Base-by-base conservation (phyloP, 202 grass and related monocot species). In the Bolboschoenoplectus hybrid region DNA sequence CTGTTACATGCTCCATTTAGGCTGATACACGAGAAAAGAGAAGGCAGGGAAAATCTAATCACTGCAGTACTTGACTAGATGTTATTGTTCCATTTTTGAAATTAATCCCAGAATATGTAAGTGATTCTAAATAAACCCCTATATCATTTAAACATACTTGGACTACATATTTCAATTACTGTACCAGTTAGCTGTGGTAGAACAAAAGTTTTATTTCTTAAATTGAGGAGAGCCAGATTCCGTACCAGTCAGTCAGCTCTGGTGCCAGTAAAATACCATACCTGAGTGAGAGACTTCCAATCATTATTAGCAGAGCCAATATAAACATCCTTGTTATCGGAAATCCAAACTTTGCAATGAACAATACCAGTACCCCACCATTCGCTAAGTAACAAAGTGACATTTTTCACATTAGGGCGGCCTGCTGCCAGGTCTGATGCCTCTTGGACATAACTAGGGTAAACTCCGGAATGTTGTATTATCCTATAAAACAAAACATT, bases 271-370 rank as follows among this genome's bases (percentile, higher is more conserved):
- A 20, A 64, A 41, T 61, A 58, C 34, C 65, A 35, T 89, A 94
- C 96, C 93, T 98, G 96, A 51, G 91, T 92, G 67, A 98, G 96
- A 64, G 96, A 98, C 89, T 98, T 98, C 96, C 96, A 98, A 49
- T 95, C 93, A 35, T 98, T 98, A 82, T 98, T 98, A 63, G 93
- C 93, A 64, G 96, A 98, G 64, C 93, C 96, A 19, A 98, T 89
- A 75, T 98, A 98, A 76, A 95, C 79, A 76, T 95, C 91, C 12
- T 92, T 91, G 62, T 89, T 88, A 82, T 98, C 91, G 2, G 91
- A 94, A 92, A 98, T 94, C 96, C 96, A 94, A 20, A 98, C 91
- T 92, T 98, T 98, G 67, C 91, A 89, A 90, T 95, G 93, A 66
- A 95, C 58, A 88, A 98, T 77, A 9, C 96, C 96, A 77, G 91